Evolutionary conservation across 805 yeast species (phyloP), one percentile per base, ranked within the genome.

Genomic region (Kluyveromyces aestuarii): DNA sequence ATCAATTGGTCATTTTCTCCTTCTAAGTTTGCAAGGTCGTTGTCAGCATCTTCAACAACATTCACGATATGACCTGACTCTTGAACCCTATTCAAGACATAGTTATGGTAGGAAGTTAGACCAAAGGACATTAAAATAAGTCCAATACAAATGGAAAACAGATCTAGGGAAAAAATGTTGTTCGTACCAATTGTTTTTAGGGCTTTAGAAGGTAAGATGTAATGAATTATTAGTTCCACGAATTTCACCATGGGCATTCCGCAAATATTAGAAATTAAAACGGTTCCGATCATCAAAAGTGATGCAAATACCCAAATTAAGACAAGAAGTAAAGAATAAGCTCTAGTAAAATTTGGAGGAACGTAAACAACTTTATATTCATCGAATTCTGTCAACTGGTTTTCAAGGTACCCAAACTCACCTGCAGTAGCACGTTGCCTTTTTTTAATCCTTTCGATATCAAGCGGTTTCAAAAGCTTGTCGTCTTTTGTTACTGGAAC

Each of bases 401-500:
- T 72, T 38, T 70, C 74, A n/a, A 70, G 58, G 16, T 69, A 70
- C 14, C 71, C 72, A 40, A 69, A 75, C 39, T 74, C 77, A 27
- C 73, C 69, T 6, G 70, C 71, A 33, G 64, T 63, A 18, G 68
- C 72, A 38, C 62, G 54, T 19, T 62, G 56, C n/a, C 61, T 52
- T 44, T 66, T 69, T 21, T 68, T 63, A 6, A 69, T 56, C 8
- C 55, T 50, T 33, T 59, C 58, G 17, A 54, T 50, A 51, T 55
- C 65, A 25, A 50, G 45, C 17, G 72, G 71, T 21, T 69, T 70
- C 39, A 84, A 63, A 13, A 84, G 72, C 45, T 76, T 72, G 62
- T 90, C 96, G 55, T 81, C 84, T 55, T 80, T 82, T 0, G 95
- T 86, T 2, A 91, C 97, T 0, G 88, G 79, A 1, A 86, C 83